Base-by-base conservation (phyloP, 2,329 filamentous ascomycete genomes). In the Atkinsonella hypoxylon region DNA sequence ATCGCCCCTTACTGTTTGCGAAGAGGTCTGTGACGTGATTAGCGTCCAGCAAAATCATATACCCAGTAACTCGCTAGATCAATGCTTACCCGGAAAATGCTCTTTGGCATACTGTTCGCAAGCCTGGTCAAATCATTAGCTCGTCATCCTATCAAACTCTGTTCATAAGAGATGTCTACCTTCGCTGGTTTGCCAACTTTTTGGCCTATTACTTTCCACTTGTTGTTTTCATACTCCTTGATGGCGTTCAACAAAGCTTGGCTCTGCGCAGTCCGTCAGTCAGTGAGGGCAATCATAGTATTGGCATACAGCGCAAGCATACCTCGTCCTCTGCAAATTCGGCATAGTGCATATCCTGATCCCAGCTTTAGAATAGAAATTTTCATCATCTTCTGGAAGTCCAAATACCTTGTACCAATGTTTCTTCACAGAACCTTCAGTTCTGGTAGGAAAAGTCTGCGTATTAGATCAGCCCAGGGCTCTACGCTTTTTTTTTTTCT, bases 161-260 rank as follows among this genome's bases (percentile, higher is more conserved):
- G n/a, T 17, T 30, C 10, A 11, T 34, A 15, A 17, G 9, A 4
- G 22, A 15, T 5, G 17, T 51, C 42, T 65, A 68, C 66, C 82
- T 98, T 98, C 59, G 93, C 93, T 46, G 93, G 93, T 71, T 98
- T 98, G 62, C 90, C 89, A 59, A 98, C 89, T 70, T 97, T 97
- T 67, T 88, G 84, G 36, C 93, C 93, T 64, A 97, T 97, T 26
- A 85, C 82, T 71, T 97, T 97, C 93, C 93, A 98, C 67, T 97
- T 97, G 68, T 94, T 96, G 64, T 89, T 85, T 66, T 98, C 93
- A 70, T 97, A 97, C 66, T 98, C 93, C 70, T 95, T 96, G 71
- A 98, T 98, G 31, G 93, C 93, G 57, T 87, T 89, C 58, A 95
- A 79, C 53, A 98, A 72, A 38, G 87, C 86, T 60, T 83, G 78